Evolutionary conservation across 352 stramenopile genomes (phyloP), one percentile per base, ranked within the genome.

Genomic region (Peronospora belbahrii): DNA sequence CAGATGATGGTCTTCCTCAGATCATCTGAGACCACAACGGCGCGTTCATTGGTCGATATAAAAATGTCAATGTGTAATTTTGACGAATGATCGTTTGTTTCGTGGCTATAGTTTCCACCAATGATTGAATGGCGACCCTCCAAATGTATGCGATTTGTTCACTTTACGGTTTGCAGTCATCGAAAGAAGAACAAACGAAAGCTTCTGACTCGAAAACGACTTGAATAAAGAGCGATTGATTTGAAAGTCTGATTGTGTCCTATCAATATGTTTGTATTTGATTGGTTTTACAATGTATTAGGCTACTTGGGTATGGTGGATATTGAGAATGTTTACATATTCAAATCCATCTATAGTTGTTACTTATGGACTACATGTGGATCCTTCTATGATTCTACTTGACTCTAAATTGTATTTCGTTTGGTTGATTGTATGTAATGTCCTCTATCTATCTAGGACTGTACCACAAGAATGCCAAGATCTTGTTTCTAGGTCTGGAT

Each of bases 381-480:
- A n/a, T n/a, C n/a, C n/a, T n/a, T n/a, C n/a, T n/a, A n/a, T n/a
- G n/a, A n/a, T n/a, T n/a, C 56, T 97, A 91, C 64, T 73, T 97
- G 25, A 86, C 86, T 97, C 66, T 52, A 78, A 22, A 36, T 34
- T 48, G 20, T 31, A 36, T 51, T 44, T 45, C 22, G 20, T 47
- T 22, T 38, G 13, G 30, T 45, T 42, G 4, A 37, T 50, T n/a
- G 17, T 20, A 17, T 3, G 2, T 17, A 14, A 2, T 38, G 15
- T 44, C 25, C 14, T 15, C 20, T 42, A 42, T 2, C 28, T 48
- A n/a, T 23, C 10, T 41, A 98, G 97, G 97, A 38, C 82, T 99
- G 43, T 99, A 99, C 74, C 96, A 98, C 77, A 99, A 99, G 82
- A 98, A 98, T 68, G 97, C 96, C 57, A 99, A 99, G 77, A 98